A percentile compares a stretch with the other conserved stretches of the same genome.
Conservation (phyloP, 1,139 yeast species). For the Hansenula lynferdii region DNA sequence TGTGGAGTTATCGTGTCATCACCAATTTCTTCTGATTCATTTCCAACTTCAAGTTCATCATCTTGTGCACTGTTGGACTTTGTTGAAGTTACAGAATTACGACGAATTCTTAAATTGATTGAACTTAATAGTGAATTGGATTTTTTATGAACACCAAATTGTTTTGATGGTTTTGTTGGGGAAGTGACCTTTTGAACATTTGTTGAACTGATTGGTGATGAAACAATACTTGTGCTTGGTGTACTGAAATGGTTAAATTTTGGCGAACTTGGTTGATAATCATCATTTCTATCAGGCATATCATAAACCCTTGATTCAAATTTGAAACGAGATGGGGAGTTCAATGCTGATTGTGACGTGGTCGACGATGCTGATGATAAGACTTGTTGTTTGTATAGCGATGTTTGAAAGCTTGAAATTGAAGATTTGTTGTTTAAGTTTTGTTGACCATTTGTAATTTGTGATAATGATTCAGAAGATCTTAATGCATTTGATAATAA, state of each 20-base stretch:
- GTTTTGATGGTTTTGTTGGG: constrained; percentile 1
- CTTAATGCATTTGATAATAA: constrained; percentile 43
- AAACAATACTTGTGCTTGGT: constrained; percentile 6
- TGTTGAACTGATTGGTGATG: constrained; percentile 1
- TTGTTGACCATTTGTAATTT: constrained; percentile 7
- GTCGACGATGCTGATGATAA: constrained; percentile 13
- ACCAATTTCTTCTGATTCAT: constrained; percentile 5
- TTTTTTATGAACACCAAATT: constrained; percentile 15
- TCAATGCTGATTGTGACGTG: constrained; percentile 8
- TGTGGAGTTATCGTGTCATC: constrained; percentile 21
- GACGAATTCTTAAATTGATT: constrained; percentile 12
- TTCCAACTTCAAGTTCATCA: constrained; percentile 4
- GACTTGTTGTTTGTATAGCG: not conserved
- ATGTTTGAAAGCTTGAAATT: constrained; percentile 12
- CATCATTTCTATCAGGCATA: constrained; percentile 17
- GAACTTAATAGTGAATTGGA: constrained; percentile 20
- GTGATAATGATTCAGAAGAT: constrained; percentile 36
- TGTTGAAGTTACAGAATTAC: constrained; percentile 14
- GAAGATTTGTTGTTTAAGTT: constrained; percentile 15
- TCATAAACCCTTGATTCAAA: constrained; percentile 30
- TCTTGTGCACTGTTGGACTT: not conserved
- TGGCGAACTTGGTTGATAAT: constrained; percentile 1
- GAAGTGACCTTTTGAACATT: not conserved
- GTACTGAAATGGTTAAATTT: not conserved
- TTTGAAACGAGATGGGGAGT: constrained; percentile 24